These are phyloP conservation scores for Ascocoryne sarcoides DNA, from an alignment of 2,329 filamentous ascomycete genomes.

Conservation along the genomic window DNA sequence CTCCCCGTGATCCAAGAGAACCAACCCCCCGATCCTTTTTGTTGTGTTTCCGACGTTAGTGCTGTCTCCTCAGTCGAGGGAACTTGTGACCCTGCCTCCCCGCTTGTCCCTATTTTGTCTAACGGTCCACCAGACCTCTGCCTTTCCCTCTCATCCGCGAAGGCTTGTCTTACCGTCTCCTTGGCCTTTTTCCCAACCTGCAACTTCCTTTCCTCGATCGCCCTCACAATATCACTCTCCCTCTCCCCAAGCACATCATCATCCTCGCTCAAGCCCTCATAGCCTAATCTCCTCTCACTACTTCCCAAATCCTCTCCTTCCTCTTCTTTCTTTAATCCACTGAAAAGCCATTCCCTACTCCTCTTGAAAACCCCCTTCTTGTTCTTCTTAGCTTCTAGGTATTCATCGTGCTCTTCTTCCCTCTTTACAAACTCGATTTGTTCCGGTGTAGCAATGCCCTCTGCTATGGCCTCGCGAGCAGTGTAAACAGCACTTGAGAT, in stretches of 20 bases:
- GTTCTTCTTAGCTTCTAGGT: conserved; percentile 20
- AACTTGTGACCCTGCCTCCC: too few relatives aligned
- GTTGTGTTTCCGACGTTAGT: conserved; percentile 8
- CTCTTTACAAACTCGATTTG: conserved; percentile 42
- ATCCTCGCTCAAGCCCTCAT: conserved; percentile 18
- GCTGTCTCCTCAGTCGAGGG: conserved; percentile 7
- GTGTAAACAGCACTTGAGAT: conserved; percentile 36
- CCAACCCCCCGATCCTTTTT: conserved; percentile 12
- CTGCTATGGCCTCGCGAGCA: conserved; percentile 34
- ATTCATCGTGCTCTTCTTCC: conserved; percentile 44
- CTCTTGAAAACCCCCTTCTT: conserved; percentile 21
- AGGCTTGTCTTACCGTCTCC: conserved; percentile 21
- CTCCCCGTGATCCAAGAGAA: conserved; percentile 16
- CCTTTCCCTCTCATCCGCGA: conserved; percentile 26
- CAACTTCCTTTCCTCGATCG: conserved; percentile 24
- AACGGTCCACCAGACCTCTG: conserved; percentile 23
- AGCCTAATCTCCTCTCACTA: conserved; percentile 17
- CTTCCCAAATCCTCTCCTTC: conserved; percentile 19
- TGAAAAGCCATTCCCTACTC: conserved; percentile 27
- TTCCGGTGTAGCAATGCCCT: conserved; percentile 38
- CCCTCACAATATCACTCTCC: conserved; percentile 22
- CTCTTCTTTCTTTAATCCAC: conserved; percentile 28
- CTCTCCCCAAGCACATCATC: conserved; percentile 15
- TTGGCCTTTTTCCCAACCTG: conserved; percentile 19
- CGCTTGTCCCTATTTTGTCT: conserved; percentile 26